phyloP scores from a whole-genome alignment of 192 early-diverging fungal genomes.

The Helicostylum pulchrum region DNA sequence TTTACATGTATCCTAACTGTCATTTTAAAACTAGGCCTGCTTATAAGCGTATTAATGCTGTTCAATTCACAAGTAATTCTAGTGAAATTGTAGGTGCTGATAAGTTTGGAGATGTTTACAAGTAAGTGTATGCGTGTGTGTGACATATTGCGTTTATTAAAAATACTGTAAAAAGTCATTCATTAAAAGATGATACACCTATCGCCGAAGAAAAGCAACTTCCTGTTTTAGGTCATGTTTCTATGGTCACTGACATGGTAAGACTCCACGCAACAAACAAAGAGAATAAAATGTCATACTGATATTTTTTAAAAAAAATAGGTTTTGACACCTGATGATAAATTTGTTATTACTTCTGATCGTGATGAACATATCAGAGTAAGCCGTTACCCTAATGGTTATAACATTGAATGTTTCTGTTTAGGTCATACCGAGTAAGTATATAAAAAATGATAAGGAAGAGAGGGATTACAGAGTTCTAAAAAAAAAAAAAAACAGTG shows the following conservation, averaged over 20 bases:
- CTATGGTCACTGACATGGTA: conserved; percentile 88
- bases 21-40: conserved; percentile 34
- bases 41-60: conserved; percentile 72
- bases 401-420: conserved; percentile 86
- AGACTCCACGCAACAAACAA: not conserved
- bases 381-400: conserved; percentile 84
- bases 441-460: not conserved
- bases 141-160: not conserved
- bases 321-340: conserved; percentile 59
- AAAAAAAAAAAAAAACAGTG: conserved; percentile 38
- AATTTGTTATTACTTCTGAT: conserved; percentile 84
- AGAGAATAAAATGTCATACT: not conserved
- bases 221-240: conserved; percentile 86
- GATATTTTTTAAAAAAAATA: not conserved
- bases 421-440: conserved; percentile 86
- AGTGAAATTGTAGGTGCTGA: conserved; percentile 74
- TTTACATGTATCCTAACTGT: not conserved
- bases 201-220: conserved; percentile 39
- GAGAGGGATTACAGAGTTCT: not conserved
- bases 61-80: conserved; percentile 66
- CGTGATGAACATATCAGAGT: conserved; percentile 98
- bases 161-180: conserved; percentile 28
- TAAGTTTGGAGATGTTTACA: conserved; percentile 95
- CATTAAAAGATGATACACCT: conserved; percentile 26
- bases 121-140: conserved; percentile 38